phyloP scores from a whole-genome alignment of 805 yeast genomes.

The Sungouiella blattae region DNA sequence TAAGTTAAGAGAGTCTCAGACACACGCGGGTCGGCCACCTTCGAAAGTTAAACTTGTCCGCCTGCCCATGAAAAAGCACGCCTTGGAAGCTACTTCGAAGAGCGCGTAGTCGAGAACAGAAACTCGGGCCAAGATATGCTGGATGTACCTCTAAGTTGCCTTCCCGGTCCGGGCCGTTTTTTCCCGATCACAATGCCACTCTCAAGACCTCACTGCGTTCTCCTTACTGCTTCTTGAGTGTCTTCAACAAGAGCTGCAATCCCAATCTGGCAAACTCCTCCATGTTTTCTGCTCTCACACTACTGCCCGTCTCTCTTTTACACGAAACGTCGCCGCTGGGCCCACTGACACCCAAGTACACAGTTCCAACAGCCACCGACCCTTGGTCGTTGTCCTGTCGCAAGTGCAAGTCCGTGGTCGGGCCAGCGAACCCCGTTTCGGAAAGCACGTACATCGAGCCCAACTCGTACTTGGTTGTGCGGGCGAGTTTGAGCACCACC shows the following conservation, averaged over 20 bases:
- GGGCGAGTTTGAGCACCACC: constrained; percentile 72
- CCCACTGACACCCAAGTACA: constrained; percentile 67
- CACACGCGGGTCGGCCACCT: too few species aligned
- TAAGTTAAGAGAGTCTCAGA: too few species aligned
- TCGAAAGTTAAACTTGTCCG: too few species aligned
- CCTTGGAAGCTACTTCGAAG: too few species aligned
- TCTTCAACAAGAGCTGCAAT: constrained; percentile 53
- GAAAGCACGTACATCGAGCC: constrained; percentile 81
- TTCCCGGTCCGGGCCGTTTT: too few species aligned
- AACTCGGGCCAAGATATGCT: too few species aligned
- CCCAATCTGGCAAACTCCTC: constrained; percentile 69
- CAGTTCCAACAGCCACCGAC: constrained; percentile 55
- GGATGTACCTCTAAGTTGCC: too few species aligned
- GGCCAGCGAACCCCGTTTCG: constrained; percentile 90
- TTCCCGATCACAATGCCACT: too few species aligned
- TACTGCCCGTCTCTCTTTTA: constrained; percentile 41
- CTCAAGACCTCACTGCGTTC: too few species aligned
- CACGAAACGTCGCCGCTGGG: constrained; percentile 54
- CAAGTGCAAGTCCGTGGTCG: constrained; percentile 45
- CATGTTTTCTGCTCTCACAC: constrained; percentile 68
- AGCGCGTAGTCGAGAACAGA: too few species aligned
- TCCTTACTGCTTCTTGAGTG: constrained; percentile 28
- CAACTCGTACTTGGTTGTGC: constrained; percentile 73
- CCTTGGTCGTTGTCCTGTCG: constrained; percentile 17
- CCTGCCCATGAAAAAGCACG: too few species aligned